Conservation (phyloP, 2,329 filamentous ascomycete species). For the Tothia fuscella region DNA sequence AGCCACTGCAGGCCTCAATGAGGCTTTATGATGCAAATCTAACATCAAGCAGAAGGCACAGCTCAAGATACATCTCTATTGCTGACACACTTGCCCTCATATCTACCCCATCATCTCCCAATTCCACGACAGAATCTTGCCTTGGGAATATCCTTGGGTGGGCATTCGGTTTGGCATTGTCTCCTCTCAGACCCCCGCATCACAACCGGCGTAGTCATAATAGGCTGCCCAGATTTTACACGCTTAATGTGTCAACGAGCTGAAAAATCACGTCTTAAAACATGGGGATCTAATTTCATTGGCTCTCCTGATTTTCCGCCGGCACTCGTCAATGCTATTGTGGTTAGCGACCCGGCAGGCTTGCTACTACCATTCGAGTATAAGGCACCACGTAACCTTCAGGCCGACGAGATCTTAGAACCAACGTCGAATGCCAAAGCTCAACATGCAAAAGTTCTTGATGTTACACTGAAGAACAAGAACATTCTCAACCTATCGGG, state of each 20-base stretch:
- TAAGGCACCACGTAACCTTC: not conserved
- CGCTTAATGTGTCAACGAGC: conserved; percentile 73
- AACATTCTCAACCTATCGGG: conserved; percentile 54
- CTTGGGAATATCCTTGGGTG: conserved; percentile 75
- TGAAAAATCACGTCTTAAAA: conserved; percentile 50
- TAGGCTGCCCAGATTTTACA: conserved; percentile 83
- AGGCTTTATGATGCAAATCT: no score
- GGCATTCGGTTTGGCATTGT: conserved; percentile 76
- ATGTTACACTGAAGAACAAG: conserved; percentile 42
- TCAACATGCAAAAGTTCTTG: conserved; percentile 26
- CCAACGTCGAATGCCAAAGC: conserved; percentile 13
- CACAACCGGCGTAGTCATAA: conserved; percentile 63
- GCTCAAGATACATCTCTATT: conserved; percentile 63
- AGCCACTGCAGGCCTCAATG: conserved; percentile 11
- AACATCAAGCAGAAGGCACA: conserved; percentile 57
- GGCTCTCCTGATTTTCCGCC: conserved; percentile 68
- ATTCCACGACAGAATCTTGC: conserved; percentile 53
- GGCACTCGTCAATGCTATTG: conserved; percentile 51
- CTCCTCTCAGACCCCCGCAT: conserved; percentile 69
- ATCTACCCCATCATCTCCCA: conserved; percentile 46
- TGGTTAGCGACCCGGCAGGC: conserved; percentile 61
- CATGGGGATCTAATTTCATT: conserved; percentile 56
- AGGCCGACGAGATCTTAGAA: not conserved
- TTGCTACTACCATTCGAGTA: conserved; percentile 45
- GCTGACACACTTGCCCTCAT: conserved; percentile 66